Evolutionary conservation across 106 monocot genomes (phyloP).

Genomic region (Iris macrosiphon): DNA sequence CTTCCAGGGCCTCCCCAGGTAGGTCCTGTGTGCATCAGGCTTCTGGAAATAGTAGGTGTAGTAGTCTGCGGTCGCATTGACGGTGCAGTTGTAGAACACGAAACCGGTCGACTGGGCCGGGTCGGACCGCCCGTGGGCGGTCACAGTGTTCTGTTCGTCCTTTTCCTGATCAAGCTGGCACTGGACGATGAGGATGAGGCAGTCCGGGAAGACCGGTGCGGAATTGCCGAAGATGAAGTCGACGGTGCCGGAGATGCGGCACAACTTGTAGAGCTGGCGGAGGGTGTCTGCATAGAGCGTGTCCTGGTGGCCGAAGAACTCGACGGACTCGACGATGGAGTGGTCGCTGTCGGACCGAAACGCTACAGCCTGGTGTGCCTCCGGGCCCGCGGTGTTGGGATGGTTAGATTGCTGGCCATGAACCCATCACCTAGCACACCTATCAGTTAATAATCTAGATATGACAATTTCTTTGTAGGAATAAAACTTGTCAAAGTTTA

Average conservation of each 20-base stretch:
- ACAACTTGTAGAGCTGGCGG: constrained; percentile 57
- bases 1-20: constrained; percentile 19
- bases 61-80: constrained; percentile 7
- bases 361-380: constrained; percentile 65
- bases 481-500: no score
- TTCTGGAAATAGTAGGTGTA: constrained; percentile 3
- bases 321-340: constrained; percentile 51
- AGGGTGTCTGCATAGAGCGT: constrained; percentile 61
- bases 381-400: constrained; percentile 71
- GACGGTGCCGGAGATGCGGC: constrained; percentile 59
- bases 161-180: constrained; percentile 22
- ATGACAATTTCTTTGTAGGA: no score
- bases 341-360: constrained; percentile 54
- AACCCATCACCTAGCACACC: constrained; percentile 59
- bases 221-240: constrained; percentile 84
- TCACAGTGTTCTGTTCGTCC: constrained; percentile 36
- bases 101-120: constrained; percentile 22
- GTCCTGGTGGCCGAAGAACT: constrained; percentile 65
- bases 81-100: constrained; percentile 8
- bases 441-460: constrained; percentile 1
- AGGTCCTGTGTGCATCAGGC: not conserved
- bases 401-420: constrained; percentile 54
- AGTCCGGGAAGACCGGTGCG: constrained; percentile 44
- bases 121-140: constrained; percentile 19
- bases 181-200: constrained; percentile 23